A percentile compares a stretch with the other conserved stretches of the same genome.
Evolutionary conservation across 805 yeast species (phyloP).

Genomic region (Wickerhamiella spandovensis): DNA sequence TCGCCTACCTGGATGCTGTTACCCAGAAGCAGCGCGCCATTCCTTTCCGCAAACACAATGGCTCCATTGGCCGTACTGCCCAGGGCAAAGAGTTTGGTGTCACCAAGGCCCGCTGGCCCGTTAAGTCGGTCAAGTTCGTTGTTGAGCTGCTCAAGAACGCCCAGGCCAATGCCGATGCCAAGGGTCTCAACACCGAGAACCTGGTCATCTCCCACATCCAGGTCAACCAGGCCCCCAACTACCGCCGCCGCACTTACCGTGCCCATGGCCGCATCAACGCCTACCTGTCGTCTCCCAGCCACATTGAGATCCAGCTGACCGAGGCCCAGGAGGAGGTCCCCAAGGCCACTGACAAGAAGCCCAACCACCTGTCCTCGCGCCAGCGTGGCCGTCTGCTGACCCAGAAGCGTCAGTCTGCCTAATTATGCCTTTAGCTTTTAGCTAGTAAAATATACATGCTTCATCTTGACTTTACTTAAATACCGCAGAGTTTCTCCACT

Average conservation of each 20-base stretch:
- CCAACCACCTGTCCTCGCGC: slow-evolving; percentile 71
- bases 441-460: background rate
- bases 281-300: slow-evolving; percentile 97
- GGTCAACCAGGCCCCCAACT: slow-evolving; percentile 99
- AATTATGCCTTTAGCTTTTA: background rate
- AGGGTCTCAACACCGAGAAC: slow-evolving; percentile 93
- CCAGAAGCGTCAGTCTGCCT: slow-evolving; percentile 50
- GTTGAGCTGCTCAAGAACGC: slow-evolving; percentile 94
- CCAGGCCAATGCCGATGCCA: slow-evolving; percentile 96
- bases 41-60: slow-evolving; percentile 97
- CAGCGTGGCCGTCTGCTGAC: slow-evolving; percentile 84
- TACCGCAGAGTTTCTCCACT: too few relatives aligned
- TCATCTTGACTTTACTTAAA: background rate
- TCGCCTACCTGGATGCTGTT: slow-evolving; percentile 89
- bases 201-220: slow-evolving; percentile 96
- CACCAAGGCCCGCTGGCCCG: slow-evolving; percentile 99
- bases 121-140: slow-evolving; percentile 90
- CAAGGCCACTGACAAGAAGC: slow-evolving; percentile 65
- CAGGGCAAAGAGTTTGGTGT: slow-evolving; percentile 99
- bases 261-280: slow-evolving; percentile 99
- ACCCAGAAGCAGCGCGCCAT: slow-evolving; percentile 98
- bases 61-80: slow-evolving; percentile 96
- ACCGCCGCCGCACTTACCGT: slow-evolving; percentile 99
- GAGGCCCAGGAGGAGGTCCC: slow-evolving; percentile 90
- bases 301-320: slow-evolving; percentile 92